phyloP scores from a whole-genome alignment of 768 basidiomycete species.

The Suillus fuscotomentosus region DNA sequence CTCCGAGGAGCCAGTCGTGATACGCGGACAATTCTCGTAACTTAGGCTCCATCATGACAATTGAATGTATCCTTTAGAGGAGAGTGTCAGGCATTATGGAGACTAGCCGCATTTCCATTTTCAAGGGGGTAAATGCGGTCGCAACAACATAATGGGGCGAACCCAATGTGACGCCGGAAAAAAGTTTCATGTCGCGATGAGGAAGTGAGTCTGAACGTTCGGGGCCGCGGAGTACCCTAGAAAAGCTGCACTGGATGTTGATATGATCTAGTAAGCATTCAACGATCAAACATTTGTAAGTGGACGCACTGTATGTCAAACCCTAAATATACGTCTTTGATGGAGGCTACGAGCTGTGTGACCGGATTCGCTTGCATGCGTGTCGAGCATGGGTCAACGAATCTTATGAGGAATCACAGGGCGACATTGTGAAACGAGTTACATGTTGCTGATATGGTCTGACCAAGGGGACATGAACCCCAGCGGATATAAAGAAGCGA shows the following conservation, averaged over 20 bases:
- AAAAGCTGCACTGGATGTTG: background rate
- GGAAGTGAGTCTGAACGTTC: background rate
- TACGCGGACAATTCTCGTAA: slow-evolving; percentile 11
- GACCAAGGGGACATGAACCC: slow-evolving; percentile 22
- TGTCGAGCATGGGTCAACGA: background rate
- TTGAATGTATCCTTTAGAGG: background rate
- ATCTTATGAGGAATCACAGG: background rate
- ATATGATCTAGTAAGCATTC: background rate
- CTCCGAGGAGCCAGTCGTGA: slow-evolving; percentile 8
- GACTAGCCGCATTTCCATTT: slow-evolving; percentile 9
- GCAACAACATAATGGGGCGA: background rate
- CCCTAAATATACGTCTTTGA: background rate
- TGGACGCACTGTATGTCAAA: background rate
- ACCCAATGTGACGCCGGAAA: slow-evolving; percentile 2
- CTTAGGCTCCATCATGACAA: slow-evolving; percentile 3
- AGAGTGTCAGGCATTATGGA: background rate
- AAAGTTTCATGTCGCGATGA: background rate
- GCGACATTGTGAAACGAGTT: background rate
- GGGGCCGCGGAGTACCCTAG: slow-evolving; percentile 1
- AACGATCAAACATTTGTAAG: background rate
- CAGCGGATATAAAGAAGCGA: slow-evolving; percentile 27
- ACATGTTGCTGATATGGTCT: slow-evolving; percentile 1
- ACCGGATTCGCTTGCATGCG: background rate
- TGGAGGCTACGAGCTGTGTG: background rate
- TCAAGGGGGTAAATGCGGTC: slow-evolving; percentile 1